phyloP scores from a whole-genome alignment of 106 monocot genomes.

The Amphibolis antarctica region DNA sequence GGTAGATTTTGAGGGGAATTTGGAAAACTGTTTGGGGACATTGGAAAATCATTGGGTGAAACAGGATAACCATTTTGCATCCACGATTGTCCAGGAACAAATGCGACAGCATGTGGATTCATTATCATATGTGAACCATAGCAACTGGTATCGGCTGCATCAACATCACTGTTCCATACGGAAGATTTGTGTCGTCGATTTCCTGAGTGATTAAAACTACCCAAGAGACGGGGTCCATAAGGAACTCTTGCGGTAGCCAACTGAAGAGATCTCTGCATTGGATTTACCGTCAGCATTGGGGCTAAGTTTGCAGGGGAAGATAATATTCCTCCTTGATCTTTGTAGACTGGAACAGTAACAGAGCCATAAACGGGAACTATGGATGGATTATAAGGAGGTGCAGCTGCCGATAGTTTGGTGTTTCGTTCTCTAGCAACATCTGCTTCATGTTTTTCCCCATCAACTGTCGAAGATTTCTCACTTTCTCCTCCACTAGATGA shows the following conservation, averaged over 20 bases:
- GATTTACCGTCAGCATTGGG: slow-evolving; percentile 42
- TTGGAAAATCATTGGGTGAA: slow-evolving; percentile 19
- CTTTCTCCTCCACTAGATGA: slow-evolving; percentile 32
- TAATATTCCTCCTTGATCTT: slow-evolving; percentile 63
- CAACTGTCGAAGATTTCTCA: slow-evolving; percentile 23
- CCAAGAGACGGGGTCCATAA: slow-evolving; percentile 75
- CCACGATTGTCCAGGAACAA: slow-evolving; percentile 73
- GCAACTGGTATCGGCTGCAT: slow-evolving; percentile 20
- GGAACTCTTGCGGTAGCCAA: slow-evolving; percentile 87
- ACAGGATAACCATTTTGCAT: slow-evolving; percentile 35
- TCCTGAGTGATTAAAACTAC: slow-evolving; percentile 58
- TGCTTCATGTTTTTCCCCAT: slow-evolving; percentile 28
- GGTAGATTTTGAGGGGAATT: slow-evolving; percentile 14
- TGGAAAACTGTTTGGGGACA: slow-evolving; percentile 23
- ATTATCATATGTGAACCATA: slow-evolving; percentile 34
- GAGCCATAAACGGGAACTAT: slow-evolving; percentile 57
- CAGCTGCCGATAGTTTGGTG: slow-evolving; percentile 84
- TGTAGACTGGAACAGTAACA: slow-evolving; percentile 42
- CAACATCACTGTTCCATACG: slow-evolving; percentile 31
- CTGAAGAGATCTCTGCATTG: slow-evolving; percentile 61
- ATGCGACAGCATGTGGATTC: slow-evolving; percentile 84
- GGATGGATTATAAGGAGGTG: slow-evolving; percentile 77
- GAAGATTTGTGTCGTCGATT: slow-evolving; percentile 50
- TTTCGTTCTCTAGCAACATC: slow-evolving; percentile 36
- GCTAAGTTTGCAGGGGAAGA: slow-evolving; percentile 62